Percentiles rank a stretch among this genome's conserved stretches.
Conservation (phyloP, 2,329 filamentous ascomycete species). For the Penicillium decumbens region DNA sequence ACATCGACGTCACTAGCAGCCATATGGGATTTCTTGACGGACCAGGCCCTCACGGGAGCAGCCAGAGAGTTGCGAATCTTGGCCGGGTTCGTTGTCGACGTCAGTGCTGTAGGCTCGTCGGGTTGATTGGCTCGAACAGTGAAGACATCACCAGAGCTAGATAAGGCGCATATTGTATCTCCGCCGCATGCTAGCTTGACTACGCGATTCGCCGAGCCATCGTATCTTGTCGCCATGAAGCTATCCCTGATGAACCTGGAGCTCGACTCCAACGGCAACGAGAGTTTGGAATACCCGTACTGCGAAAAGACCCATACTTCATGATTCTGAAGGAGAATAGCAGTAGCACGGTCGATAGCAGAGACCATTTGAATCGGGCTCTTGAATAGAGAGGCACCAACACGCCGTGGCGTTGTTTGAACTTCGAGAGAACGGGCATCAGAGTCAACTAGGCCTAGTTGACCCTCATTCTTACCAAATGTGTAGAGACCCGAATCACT, state of each 20-base stretch:
- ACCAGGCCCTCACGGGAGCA: conserved; percentile 78
- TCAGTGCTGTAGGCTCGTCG: conserved; percentile 56
- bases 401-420: conserved; percentile 77
- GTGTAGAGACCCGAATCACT: conserved; percentile 78
- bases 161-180: conserved; percentile 86
- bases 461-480: conserved; percentile 92
- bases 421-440: conserved; percentile 84
- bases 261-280: conserved; percentile 70
- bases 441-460: conserved; percentile 89
- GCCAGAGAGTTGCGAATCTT: conserved; percentile 84
- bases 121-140: conserved; percentile 70
- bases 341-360: conserved; percentile 85
- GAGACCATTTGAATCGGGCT: conserved; percentile 71
- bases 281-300: conserved; percentile 88
- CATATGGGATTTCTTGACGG: conserved; percentile 74
- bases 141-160: conserved; percentile 78
- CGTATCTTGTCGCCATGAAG: conserved; percentile 62
- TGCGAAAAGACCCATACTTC: conserved; percentile 93
- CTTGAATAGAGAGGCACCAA: conserved; percentile 76
- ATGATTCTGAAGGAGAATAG: conserved; percentile 76
- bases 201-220: conserved; percentile 63
- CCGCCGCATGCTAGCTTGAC: conserved; percentile 75
- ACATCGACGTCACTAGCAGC: conserved; percentile 82
- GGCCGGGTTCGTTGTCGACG: conserved; percentile 85
- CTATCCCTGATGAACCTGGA: conserved; percentile 65